Percentiles rank a stretch among this genome's conserved stretches.
phyloP scores from a whole-genome alignment of 2,329 filamentous ascomycete genomes.

The Fusarium dimerum region DNA sequence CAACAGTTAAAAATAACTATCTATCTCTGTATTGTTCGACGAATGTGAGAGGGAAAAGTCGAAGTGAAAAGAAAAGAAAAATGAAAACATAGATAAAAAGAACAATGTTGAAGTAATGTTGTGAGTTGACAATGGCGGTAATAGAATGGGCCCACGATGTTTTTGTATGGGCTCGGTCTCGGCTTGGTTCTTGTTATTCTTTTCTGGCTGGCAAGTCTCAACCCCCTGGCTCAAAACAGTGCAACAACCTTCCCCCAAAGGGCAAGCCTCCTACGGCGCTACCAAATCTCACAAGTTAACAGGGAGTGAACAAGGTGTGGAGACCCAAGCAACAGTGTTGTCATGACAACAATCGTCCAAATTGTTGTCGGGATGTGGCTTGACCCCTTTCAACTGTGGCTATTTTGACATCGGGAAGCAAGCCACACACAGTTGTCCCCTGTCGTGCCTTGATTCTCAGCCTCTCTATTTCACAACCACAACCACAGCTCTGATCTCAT shows the following conservation, averaged over 20 bases:
- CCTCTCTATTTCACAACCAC: too few relatives aligned
- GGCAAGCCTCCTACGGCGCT: background rate
- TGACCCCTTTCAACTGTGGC: background rate
- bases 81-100: background rate
- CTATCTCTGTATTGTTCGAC: background rate
- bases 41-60: background rate
- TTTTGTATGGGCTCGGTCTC: constrained; percentile 31
- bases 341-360: background rate
- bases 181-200: constrained; percentile 25
- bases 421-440: too few relatives aligned
- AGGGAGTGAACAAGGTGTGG: background rate
- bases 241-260: constrained; percentile 10
- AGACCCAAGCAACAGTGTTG: background rate
- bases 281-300: background rate
- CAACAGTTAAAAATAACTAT: background rate
- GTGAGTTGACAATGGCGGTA: constrained; percentile 22
- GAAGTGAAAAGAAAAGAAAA: constrained; percentile 11
- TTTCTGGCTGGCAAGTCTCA: constrained; percentile 6
- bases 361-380: background rate
- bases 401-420: too few relatives aligned
- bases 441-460: too few relatives aligned
- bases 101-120: constrained; percentile 18
- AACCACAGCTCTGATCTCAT: background rate
- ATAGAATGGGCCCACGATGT: constrained; percentile 31
- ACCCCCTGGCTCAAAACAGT: constrained; percentile 28